Evolutionary conservation across 1,284 basidiomycete species (phyloP), one percentile per base, ranked within the genome.

Genomic region (Porphyrellus sp.): DNA sequence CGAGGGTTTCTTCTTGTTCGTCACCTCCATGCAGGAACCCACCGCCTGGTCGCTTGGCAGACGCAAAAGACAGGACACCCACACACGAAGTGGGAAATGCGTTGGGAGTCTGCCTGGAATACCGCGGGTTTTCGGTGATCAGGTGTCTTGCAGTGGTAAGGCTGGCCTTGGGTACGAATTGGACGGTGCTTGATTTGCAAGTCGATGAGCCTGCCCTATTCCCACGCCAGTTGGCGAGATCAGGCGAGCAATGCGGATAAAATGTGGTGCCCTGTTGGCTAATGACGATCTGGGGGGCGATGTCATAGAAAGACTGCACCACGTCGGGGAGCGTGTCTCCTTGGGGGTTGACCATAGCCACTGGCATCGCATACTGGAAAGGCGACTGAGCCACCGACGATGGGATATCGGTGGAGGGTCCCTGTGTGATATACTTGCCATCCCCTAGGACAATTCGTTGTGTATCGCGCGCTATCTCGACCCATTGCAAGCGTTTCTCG

Each of bases 21-120:
- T 77, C 71, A 16, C 76, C 73, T 35, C 79, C 79, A 30, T 71
- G 69, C 49, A 77, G 58, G 57, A 72, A 78, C 11, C 74, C 73
- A 21, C 77, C 76, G 25, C 77, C 77, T 4, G 77, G 74, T 49
- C 72, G 72, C 58, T 73, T 76, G 13, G 74, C 67, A 23, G 77
- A 77, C 3, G 76, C 74, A 58, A 74, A 77, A 28, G 77, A 77
- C 6, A 80, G 64, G 13, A 80, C 66, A 33, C 77, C 78, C 27
- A 79, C 59, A 11, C 61, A 61, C 8, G 69, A 67, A n/a, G 51
- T 61, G 24, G 63, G 64, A 21, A 61, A 54, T 9, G 61, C 47
- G 43, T 59, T 59, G 8, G 60, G 54, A 40, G 48, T 41, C 28
- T 52, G 56, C 23, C 45, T 65, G 24, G 51, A 58, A 25, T 63